Evolutionary conservation across 768 basidiomycete genomes (phyloP).

Genomic region (Russula vinacea): DNA sequence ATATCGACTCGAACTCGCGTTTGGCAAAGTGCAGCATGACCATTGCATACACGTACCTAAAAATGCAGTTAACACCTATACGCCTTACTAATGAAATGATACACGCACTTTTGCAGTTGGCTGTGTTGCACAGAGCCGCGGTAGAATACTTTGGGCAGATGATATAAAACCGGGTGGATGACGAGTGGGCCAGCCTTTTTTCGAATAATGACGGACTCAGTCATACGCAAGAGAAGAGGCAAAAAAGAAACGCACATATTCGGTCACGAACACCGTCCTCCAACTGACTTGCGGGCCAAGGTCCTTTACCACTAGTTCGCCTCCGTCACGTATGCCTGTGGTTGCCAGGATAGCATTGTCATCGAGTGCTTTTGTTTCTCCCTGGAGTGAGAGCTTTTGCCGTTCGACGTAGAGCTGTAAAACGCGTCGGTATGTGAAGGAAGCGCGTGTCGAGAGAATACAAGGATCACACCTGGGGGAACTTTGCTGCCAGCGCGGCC

Average conservation of each 20-base stretch:
- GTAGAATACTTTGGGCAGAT: slow-evolving; percentile 68
- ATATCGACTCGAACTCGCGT: slow-evolving; percentile 88
- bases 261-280: slow-evolving; percentile 83
- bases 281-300: slow-evolving; percentile 87
- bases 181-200: slow-evolving; percentile 83
- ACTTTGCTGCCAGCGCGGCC: slow-evolving; percentile 52
- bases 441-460: background rate
- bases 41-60: slow-evolving; percentile 65
- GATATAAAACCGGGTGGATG: slow-evolving; percentile 83
- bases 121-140: slow-evolving; percentile 69
- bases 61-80: background rate
- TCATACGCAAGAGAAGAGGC: background rate
- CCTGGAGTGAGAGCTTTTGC: slow-evolving; percentile 68
- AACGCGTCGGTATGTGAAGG: background rate
- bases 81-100: background rate
- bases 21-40: slow-evolving; percentile 87
- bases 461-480: slow-evolving; percentile 45
- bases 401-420: slow-evolving; percentile 66
- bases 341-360: slow-evolving; percentile 60
- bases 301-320: slow-evolving; percentile 80
- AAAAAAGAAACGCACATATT: slow-evolving; percentile 71
- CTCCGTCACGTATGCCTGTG: slow-evolving; percentile 55
- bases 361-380: slow-evolving; percentile 56
- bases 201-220: background rate
- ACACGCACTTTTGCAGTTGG: slow-evolving; percentile 64